Evolutionary conservation across 768 basidiomycete species (phyloP).

Genomic region (Gautieria morchelliformis): DNA sequence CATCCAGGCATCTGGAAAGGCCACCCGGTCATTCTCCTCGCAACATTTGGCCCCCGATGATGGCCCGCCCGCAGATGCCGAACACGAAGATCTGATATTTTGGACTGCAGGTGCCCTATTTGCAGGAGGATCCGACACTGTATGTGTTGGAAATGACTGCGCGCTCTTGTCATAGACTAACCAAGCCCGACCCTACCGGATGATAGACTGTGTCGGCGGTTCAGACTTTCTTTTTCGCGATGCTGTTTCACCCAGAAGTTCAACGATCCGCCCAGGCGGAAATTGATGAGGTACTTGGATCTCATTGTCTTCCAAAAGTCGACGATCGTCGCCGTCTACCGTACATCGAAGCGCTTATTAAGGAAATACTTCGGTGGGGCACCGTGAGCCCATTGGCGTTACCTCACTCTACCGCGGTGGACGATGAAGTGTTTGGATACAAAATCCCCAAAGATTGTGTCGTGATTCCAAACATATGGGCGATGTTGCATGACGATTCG

Average conservation of each 20-base stretch:
- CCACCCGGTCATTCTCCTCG: conserved; percentile 12
- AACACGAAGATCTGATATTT: conserved; percentile 11
- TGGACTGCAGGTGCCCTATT: conserved; percentile 11
- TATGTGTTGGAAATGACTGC: background rate
- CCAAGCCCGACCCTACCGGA: background rate
- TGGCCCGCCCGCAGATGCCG: conserved; percentile 2
- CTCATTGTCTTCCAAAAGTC: conserved; percentile 24
- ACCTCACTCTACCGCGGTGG: conserved; percentile 6
- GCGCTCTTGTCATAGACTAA: background rate
- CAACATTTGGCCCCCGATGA: conserved; percentile 5
- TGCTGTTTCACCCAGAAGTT: conserved; percentile 27
- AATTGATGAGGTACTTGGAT: conserved; percentile 26
- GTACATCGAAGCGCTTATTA: conserved; percentile 49
- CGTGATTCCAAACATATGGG: conserved; percentile 16
- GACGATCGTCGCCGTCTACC: conserved; percentile 31
- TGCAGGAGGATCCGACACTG: conserved; percentile 19
- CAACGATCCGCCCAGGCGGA: conserved; percentile 28
- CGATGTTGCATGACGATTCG: conserved; percentile 25
- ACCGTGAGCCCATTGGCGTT: conserved; percentile 16
- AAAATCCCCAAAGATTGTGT: conserved; percentile 7
- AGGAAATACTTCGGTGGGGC: conserved; percentile 25
- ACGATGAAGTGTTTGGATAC: conserved; percentile 9
- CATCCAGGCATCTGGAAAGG: conserved; percentile 11
- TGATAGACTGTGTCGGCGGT: conserved; percentile 23
- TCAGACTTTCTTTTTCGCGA: conserved; percentile 25